Percentiles rank a stretch among this genome's conserved stretches.
Conservation (phyloP, 345 rosid species). For the Lenwebbia sp. region DNA sequence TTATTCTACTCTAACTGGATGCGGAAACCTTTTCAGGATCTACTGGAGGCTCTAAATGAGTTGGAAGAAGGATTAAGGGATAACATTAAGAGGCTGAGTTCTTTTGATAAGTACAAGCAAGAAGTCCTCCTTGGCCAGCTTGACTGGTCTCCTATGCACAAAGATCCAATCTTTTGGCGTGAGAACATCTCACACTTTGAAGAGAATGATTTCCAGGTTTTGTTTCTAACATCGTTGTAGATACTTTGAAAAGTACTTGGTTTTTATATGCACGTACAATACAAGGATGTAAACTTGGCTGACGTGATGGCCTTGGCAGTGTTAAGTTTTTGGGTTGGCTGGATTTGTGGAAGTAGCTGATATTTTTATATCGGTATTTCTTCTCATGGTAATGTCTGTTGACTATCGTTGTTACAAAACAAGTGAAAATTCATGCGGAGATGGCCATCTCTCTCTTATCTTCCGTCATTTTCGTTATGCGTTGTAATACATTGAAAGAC, state of each 20-base stretch:
- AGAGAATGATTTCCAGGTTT: conserved; percentile 95
- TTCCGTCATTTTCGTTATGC: not conserved
- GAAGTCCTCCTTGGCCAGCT: conserved; percentile 95
- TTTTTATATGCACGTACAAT: not conserved
- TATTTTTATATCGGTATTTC: not conserved
- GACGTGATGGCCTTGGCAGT: not conserved
- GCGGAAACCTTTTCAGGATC: conserved; percentile 40
- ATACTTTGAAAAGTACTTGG: not conserved
- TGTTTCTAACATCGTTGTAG: not conserved
- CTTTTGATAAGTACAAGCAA: conserved; percentile 91
- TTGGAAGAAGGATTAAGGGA: conserved; percentile 79
- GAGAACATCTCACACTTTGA: conserved; percentile 76
- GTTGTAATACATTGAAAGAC: not conserved
- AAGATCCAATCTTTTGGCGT: conserved; percentile 88
- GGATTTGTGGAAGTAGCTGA: not conserved
- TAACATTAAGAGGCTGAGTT: conserved; percentile 79
- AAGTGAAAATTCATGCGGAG: not conserved
- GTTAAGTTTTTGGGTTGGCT: not conserved
- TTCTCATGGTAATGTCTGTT: not conserved
- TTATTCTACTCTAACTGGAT: not conserved
- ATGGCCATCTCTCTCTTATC: not conserved
- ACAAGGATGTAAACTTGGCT: not conserved
- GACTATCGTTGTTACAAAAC: not conserved
- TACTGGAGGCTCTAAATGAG: conserved; percentile 74
- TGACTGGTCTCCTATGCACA: conserved; percentile 99